Conservation (phyloP, 1,139 yeast species). For the Pichia sp. region DNA sequence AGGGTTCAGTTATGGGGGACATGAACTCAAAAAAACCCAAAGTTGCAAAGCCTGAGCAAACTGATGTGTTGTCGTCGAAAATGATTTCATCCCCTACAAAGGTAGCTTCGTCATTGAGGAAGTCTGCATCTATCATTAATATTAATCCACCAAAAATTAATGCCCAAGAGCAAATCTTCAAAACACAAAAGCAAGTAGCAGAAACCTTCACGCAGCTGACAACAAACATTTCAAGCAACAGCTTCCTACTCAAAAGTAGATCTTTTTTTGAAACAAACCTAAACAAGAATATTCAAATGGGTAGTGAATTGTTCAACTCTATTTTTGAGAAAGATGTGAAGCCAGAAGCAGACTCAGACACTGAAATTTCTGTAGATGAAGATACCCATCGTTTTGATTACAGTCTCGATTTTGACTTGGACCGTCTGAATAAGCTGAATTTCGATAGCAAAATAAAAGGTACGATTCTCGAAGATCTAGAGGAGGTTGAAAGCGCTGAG, state of each 20-base stretch:
- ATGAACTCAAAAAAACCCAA: neutral
- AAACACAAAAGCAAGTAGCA: conserved; percentile 19
- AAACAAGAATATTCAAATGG: conserved; percentile 19
- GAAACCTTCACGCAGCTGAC: conserved; percentile 24
- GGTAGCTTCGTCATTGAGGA: conserved; percentile 12
- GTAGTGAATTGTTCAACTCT: conserved; percentile 16
- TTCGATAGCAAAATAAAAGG: conserved; percentile 11
- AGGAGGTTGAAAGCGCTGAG: conserved; percentile 10
- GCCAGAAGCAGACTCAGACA: conserved; percentile 1
- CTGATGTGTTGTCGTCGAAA: neutral
- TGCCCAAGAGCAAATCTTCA: conserved; percentile 10
- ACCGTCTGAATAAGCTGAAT: conserved; percentile 15
- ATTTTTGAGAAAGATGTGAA: conserved; percentile 13
- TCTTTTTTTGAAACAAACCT: conserved; percentile 25
- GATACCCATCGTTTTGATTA: conserved; percentile 15
- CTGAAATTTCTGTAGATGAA: conserved; percentile 14
- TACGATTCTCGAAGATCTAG: conserved; percentile 14
- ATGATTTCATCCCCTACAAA: conserved; percentile 2
- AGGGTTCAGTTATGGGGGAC: neutral
- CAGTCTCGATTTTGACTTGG: conserved; percentile 21
- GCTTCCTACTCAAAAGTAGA: conserved; percentile 25
- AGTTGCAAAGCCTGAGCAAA: neutral
- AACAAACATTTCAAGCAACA: conserved; percentile 22
- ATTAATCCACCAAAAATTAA: conserved; percentile 9
- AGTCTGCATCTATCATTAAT: conserved; percentile 19